Evolutionary conservation across 2,329 filamentous ascomycete species (phyloP).

Genomic region (Botrytis deweyae): DNA sequence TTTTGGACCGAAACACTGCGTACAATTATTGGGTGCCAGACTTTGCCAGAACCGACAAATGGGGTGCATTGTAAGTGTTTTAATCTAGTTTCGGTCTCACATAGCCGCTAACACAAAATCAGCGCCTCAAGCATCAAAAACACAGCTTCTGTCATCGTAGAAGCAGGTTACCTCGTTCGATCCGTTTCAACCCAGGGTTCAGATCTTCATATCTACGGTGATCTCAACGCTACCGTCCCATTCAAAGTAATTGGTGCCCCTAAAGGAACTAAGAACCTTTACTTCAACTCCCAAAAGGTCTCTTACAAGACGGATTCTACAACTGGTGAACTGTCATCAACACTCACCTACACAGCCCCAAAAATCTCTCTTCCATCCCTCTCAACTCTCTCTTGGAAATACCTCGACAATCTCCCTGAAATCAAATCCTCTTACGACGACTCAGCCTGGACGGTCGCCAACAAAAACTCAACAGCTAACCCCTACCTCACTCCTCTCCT

Average conservation of each 20-base stretch:
- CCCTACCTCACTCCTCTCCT: conserved; percentile 46
- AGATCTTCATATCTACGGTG: conserved; percentile 64
- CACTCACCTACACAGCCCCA: conserved; percentile 51
- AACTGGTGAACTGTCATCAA: conserved; percentile 52
- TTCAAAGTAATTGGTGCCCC: conserved; percentile 69
- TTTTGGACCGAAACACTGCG: conserved; percentile 59
- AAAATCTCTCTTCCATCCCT: conserved; percentile 57
- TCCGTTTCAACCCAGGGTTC: conserved; percentile 55
- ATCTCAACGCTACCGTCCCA: conserved; percentile 67
- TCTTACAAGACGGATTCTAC: conserved; percentile 43
- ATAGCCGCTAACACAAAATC: conserved; percentile 14
- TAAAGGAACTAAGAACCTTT: conserved; percentile 51
- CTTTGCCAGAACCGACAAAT: conserved; percentile 44
- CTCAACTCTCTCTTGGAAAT: conserved; percentile 62
- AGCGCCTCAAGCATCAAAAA: conserved; percentile 38
- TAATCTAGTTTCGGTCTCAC: not conserved
- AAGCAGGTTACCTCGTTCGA: conserved; percentile 64
- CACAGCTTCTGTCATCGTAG: conserved; percentile 55
- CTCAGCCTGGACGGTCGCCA: conserved; percentile 61
- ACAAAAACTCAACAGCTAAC: conserved; percentile 57
- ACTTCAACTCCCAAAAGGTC: conserved; percentile 56
- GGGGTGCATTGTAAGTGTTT: conserved; percentile 37
- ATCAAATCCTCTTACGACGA: conserved; percentile 65
- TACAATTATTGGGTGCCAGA: conserved; percentile 70
- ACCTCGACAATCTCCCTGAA: conserved; percentile 70